Base-by-base conservation (phyloP, 352 stramenopile genomes). In the Blastocystis sp. region DNA sequence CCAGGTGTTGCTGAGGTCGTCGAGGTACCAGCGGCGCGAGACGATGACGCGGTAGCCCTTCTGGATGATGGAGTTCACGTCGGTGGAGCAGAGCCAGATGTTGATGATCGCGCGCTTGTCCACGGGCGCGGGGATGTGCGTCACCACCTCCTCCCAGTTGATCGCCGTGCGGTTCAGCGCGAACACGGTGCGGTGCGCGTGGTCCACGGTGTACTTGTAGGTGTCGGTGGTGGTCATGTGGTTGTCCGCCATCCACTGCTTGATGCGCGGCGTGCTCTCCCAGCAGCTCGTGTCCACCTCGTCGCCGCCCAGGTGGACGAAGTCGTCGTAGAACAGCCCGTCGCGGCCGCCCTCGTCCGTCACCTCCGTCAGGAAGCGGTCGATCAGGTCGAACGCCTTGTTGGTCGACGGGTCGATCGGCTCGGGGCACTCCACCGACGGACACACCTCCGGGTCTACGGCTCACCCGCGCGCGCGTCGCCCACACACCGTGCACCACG, bases 251-350 rank as follows among this genome's bases (percentile, higher is more conserved):
- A 92, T 92, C 87, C 89, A 93, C 76, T 87, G 14, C n/a, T 68
- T 57, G 81, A 92, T 92, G 1, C 48, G 59, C 0, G 59, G 65
- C 19, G 89, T 89, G 4, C 84, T 80, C 3, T 76, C 70, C 92
- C 92, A 94, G 69, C 90, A 92, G 57, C 64, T 59, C 14, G 90
- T 89, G 52, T 91, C 40, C 17, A 94, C 91, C 89, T 94, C 92
- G 84, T 94, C 92, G 45, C 92, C 92, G 57, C 92, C 92, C 3
- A 94, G 68, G 89, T 94, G 92, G 21, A 94, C 77, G 54, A 91
- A 91, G 21, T 90, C 77, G 62, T 93, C 91, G 0, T 89, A 89
- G 81, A 93, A 93, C 10, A 94, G 54, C 21, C 66, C 76, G 7
- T 24, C 19, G 1, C 52, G 45, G 7, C 52, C 64, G n/a, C 57